phyloP scores from a whole-genome alignment of 306 rosid genomes.

The Castanea sativa region DNA sequence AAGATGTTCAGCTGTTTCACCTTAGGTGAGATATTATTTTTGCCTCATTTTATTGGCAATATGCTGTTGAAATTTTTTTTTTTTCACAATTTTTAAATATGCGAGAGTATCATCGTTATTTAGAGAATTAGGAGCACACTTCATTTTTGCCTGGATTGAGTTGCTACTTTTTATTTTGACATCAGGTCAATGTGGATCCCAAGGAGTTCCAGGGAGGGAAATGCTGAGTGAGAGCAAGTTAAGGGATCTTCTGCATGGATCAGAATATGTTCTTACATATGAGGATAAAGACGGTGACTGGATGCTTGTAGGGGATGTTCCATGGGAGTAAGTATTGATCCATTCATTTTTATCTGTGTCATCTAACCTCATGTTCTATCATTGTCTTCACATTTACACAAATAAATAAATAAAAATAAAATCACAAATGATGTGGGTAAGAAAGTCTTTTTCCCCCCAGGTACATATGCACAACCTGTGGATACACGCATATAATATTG shows the following conservation, averaged over 20 bases:
- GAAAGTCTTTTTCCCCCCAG: neutral
- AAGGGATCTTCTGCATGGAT: conserved; percentile 92
- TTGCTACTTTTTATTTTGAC: conserved; percentile 24
- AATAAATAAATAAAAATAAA: neutral
- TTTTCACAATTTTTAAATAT: neutral
- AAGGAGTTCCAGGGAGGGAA: conserved; percentile 75
- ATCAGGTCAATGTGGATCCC: conserved; percentile 88
- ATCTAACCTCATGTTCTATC: neutral
- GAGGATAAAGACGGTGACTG: conserved; percentile 97
- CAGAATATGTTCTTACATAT: conserved; percentile 87
- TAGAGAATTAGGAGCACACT: neutral
- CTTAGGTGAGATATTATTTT: conserved; percentile 52
- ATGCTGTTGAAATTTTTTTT: neutral
- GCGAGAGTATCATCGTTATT: neutral
- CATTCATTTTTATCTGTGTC: neutral
- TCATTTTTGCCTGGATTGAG: conserved; percentile 15
- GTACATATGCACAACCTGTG: neutral
- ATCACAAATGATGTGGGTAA: neutral
- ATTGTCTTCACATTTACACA: neutral
- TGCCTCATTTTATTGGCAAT: neutral
- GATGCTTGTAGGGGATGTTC: conserved; percentile 99
- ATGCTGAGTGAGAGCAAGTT: conserved; percentile 84
- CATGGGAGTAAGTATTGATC: conserved; percentile 79
- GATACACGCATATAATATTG: neutral
- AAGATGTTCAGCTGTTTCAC: conserved; percentile 98